Conservation (phyloP, 2,329 filamentous ascomycete genomes). For the Exophiala oligosperma region DNA sequence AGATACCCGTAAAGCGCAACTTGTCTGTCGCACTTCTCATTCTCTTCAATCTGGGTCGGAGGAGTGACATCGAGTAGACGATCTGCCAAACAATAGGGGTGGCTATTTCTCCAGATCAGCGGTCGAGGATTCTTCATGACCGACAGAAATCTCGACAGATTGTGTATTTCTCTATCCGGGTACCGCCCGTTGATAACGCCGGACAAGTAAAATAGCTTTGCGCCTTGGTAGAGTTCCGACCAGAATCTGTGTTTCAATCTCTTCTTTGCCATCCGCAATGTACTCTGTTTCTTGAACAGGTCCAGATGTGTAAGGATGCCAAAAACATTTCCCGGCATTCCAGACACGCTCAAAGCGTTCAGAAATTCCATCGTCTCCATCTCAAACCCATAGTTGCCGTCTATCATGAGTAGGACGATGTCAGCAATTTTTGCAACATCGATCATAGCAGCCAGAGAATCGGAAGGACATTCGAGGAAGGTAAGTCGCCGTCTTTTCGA, state of each 20-base stretch:
- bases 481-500: conserved; percentile 94
- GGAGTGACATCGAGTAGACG: conserved; percentile 94
- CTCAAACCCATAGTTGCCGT: conserved; percentile 97
- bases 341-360: conserved; percentile 87
- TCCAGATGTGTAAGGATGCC: conserved; percentile 95
- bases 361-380: conserved; percentile 99
- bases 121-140: conserved; percentile 99
- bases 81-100: conserved; percentile 91
- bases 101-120: conserved; percentile 93
- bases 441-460: conserved; percentile 93
- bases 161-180: conserved; percentile 93
- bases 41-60: conserved; percentile 83
- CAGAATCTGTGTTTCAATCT: conserved; percentile 92
- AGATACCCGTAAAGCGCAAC: conserved; percentile 92
- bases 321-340: conserved; percentile 98
- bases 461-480: conserved; percentile 91
- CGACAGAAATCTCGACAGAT: conserved; percentile 88
- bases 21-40: conserved; percentile 86
- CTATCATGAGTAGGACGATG: conserved; percentile 96
- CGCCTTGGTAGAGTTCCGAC: conserved; percentile 95
- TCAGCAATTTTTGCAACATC: conserved; percentile 97
- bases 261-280: conserved; percentile 92
- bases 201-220: conserved; percentile 94
- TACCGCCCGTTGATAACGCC: conserved; percentile 97
- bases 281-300: conserved; percentile 89